Conservation (phyloP, 352 stramenopile species). For the Globisporangium abappressorium region DNA sequence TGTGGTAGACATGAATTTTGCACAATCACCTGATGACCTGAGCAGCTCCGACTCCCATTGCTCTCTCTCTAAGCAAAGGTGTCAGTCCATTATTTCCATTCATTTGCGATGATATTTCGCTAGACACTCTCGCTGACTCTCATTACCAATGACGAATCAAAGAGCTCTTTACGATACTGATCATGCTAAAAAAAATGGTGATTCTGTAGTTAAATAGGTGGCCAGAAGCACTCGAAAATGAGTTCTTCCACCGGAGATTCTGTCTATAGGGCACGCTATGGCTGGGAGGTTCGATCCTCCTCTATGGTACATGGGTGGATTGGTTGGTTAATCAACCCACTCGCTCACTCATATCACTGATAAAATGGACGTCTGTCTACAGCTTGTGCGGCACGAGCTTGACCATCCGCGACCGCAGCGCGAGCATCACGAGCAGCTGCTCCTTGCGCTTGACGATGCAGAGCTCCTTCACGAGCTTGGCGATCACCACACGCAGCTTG, state of each 20-base stretch:
- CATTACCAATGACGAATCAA: background rate
- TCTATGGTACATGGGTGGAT: conserved; percentile 1
- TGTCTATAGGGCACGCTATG: background rate
- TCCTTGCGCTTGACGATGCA: conserved; percentile 41
- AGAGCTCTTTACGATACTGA: background rate
- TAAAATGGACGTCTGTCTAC: conserved; percentile 10
- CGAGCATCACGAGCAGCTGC: conserved; percentile 45
- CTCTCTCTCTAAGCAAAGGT: background rate
- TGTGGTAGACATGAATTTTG: background rate
- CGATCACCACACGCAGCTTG: conserved; percentile 44
- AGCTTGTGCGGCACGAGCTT: conserved; percentile 47
- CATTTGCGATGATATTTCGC: background rate
- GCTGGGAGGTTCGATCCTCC: background rate
- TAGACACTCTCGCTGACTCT: background rate
- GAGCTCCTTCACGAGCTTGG: conserved; percentile 40
- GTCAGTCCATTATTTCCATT: background rate
- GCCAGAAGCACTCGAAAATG: background rate
- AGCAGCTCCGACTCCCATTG: background rate
- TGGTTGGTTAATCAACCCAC: background rate
- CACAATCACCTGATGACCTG: background rate
- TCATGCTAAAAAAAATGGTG: background rate
- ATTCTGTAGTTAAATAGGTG: background rate
- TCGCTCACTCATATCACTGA: background rate
- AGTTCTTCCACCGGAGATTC: background rate
- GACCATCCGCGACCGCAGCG: conserved; percentile 47